phyloP scores from a whole-genome alignment of 192 early-diverging fungal species.

The Jimgerdemannia lactiflua region DNA sequence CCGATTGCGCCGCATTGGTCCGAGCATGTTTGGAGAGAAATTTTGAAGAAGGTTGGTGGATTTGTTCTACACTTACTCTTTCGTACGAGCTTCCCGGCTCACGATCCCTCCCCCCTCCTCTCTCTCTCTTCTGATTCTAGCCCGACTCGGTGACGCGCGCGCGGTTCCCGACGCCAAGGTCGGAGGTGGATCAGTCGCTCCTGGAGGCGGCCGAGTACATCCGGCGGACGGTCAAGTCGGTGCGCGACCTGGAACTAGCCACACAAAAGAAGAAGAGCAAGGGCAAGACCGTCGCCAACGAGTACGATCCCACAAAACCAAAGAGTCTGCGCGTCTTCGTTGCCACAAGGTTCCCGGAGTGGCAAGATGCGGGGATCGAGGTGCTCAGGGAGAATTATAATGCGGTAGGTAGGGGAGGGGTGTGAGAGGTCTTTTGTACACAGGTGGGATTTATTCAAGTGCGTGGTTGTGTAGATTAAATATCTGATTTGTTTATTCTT shows the following conservation, averaged over 20 bases:
- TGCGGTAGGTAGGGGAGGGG: conserved; percentile 2
- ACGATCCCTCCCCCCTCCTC: too few species aligned
- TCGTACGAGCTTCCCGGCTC: too few species aligned
- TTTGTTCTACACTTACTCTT: too few species aligned
- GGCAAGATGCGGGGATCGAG: conserved; percentile 77
- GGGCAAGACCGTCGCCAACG: conserved; percentile 48
- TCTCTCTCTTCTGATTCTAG: background rate
- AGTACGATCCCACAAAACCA: conserved; percentile 55
- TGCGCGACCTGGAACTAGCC: conserved; percentile 78
- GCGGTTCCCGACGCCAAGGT: conserved; percentile 48
- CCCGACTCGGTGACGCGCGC: conserved; percentile 57
- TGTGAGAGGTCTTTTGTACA: too few species aligned
- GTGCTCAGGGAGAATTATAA: conserved; percentile 60
- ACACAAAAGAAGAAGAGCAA: conserved; percentile 80
- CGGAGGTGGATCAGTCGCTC: conserved; percentile 64
- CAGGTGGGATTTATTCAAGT: too few species aligned
- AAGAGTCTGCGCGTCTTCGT: conserved; percentile 80
- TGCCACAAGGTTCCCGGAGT: conserved; percentile 83
- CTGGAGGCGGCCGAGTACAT: conserved; percentile 80
- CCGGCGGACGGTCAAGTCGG: conserved; percentile 63
- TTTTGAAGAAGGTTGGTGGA: conserved; percentile 65
- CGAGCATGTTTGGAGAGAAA: conserved; percentile 83
- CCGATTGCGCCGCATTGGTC: conserved; percentile 95
- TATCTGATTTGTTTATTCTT: background rate
- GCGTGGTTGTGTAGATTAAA: background rate